Conservation (phyloP, 2,329 filamentous ascomycete species). For the Beauveria scarabaeidicola region DNA sequence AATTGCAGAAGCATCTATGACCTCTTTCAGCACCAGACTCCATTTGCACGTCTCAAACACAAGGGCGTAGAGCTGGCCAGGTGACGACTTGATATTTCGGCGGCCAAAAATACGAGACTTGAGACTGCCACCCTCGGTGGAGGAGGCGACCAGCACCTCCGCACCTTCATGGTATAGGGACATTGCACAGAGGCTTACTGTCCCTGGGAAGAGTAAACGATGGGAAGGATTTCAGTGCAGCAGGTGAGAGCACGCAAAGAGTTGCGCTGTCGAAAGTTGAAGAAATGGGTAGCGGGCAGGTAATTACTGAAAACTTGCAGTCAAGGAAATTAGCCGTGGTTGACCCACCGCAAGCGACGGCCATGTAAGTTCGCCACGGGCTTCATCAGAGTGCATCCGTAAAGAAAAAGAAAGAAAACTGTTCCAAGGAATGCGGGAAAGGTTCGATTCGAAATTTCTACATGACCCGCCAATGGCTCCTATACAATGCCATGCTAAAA, state of each 20-base stretch:
- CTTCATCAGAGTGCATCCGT: no score
- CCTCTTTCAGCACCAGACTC: slow-evolving; percentile 75
- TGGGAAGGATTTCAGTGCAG: not conserved
- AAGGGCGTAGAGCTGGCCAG: slow-evolving; percentile 78
- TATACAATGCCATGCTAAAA: slow-evolving; percentile 5
- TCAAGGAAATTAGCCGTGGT: not conserved
- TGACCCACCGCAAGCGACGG: slow-evolving; percentile 14
- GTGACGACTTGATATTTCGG: slow-evolving; percentile 65
- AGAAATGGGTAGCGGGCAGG: not conserved
- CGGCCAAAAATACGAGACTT: slow-evolving; percentile 77
- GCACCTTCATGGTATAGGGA: slow-evolving; percentile 93
- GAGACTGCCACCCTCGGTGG: slow-evolving; percentile 60
- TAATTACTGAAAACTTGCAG: slow-evolving; percentile 1
- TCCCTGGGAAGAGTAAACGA: not conserved
- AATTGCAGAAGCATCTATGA: slow-evolving; percentile 74
- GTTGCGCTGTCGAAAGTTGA: not conserved
- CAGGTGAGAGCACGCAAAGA: no score
- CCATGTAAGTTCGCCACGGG: slow-evolving; percentile 15
- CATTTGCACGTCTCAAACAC: slow-evolving; percentile 85
- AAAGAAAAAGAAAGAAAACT: no score
- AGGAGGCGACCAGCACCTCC: slow-evolving; percentile 55
- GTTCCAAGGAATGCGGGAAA: not conserved
- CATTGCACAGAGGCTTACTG: slow-evolving; percentile 43
- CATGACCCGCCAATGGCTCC: slow-evolving; percentile 2
- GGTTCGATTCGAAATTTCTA: slow-evolving; percentile 1